Percentiles rank a stretch among this genome's conserved stretches.
Evolutionary conservation across 768 basidiomycete genomes (phyloP).

Genomic region (Leccinum truebloodii): DNA sequence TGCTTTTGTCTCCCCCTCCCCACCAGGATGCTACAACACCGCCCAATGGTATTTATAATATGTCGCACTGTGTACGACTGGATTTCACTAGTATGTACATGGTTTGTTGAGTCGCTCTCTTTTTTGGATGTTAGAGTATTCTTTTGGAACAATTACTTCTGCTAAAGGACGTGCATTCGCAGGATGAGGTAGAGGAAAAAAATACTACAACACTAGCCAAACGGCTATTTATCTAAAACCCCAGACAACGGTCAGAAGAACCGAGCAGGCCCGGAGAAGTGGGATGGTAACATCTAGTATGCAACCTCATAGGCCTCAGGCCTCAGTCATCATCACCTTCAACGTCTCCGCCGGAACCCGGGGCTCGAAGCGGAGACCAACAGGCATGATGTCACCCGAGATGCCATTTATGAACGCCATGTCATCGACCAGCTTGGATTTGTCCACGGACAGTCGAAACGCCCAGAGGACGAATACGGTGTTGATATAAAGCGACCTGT

Average conservation of each 20-base stretch:
- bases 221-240: not conserved
- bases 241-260: not conserved
- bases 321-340: conserved; percentile 4
- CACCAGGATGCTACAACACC: not conserved
- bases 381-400: conserved; percentile 38
- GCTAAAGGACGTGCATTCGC: not conserved
- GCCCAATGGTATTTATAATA: not conserved
- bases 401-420: conserved; percentile 45
- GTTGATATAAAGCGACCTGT: conserved; percentile 60
- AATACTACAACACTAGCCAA: not conserved
- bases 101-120: not conserved
- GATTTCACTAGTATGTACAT: not conserved
- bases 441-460: conserved; percentile 50
- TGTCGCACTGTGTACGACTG: not conserved
- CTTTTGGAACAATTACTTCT: not conserved
- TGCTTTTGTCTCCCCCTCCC: not conserved
- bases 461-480: conserved; percentile 60
- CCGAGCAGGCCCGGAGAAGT: not conserved
- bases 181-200: not conserved
- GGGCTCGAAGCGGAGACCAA: conserved; percentile 54
- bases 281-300: not conserved
- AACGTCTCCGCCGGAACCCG: conserved; percentile 24
- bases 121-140: not conserved
- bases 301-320: not conserved
- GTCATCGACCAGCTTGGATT: conserved; percentile 51